Percentiles rank a stretch among this genome's conserved stretches.
These are phyloP conservation scores for Colletotrichum aenigma DNA, from an alignment of 2,329 filamentous ascomycete genomes.

Conservation along the genomic window DNA sequence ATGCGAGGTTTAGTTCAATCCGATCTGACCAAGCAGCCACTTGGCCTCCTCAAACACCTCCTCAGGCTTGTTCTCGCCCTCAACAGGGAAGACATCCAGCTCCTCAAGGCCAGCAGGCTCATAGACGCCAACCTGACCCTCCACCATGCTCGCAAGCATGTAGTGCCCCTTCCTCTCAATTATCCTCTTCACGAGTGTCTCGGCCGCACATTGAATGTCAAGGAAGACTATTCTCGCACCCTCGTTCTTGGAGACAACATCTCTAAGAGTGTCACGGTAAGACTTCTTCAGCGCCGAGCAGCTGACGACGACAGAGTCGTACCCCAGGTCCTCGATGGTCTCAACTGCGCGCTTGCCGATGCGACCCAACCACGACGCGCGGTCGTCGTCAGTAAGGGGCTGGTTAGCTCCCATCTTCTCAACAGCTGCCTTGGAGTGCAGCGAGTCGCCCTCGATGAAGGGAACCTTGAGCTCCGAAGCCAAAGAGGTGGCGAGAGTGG, in stretches of 20 bases:
- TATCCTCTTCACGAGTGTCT: constrained; percentile 32
- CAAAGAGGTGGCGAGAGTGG: constrained; percentile 37
- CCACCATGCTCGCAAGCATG: constrained; percentile 39
- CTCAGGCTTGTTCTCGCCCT: constrained; percentile 18
- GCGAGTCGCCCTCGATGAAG: constrained; percentile 44
- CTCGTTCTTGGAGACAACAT: constrained; percentile 6
- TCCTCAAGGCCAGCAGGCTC: constrained; percentile 32
- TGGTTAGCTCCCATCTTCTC: constrained; percentile 33
- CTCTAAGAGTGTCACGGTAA: constrained; percentile 36
- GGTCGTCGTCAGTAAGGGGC: constrained; percentile 36
- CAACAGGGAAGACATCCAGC: constrained; percentile 36
- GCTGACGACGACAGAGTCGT: constrained; percentile 34
- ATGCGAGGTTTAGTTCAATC: background rate
- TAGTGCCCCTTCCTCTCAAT: constrained; percentile 34
- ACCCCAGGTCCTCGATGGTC: constrained; percentile 28
- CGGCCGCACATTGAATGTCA: constrained; percentile 34
- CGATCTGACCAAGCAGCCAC: constrained; percentile 20
- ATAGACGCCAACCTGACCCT: constrained; percentile 34
- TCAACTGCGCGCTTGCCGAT: constrained; percentile 27
- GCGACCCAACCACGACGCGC: constrained; percentile 32
- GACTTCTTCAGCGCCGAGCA: constrained; percentile 40
- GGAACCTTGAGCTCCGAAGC: constrained; percentile 30
- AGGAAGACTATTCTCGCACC: constrained; percentile 33
- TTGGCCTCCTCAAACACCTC: constrained; percentile 22
- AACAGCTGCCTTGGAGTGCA: constrained; percentile 36